phyloP scores from a whole-genome alignment of 495 filamentous ascomycete genomes.

The Symbiotaphrina buchneri region DNA sequence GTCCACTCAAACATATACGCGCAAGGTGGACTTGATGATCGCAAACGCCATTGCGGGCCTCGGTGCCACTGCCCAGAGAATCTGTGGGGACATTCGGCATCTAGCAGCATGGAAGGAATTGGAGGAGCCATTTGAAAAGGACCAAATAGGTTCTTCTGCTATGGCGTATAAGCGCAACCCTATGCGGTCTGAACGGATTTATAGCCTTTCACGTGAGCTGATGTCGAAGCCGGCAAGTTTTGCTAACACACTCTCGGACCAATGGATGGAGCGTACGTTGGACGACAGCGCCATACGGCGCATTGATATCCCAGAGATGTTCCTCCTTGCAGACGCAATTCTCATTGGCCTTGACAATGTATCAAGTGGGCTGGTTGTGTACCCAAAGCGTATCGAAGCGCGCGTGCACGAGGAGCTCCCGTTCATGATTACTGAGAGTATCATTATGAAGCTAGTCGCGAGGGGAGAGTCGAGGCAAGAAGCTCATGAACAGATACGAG shows the following conservation, averaged over 20 bases:
- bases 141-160: slow-evolving; percentile 37
- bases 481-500: slow-evolving; percentile 78
- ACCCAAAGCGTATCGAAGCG: slow-evolving; percentile 51
- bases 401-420: slow-evolving; percentile 61
- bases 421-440: slow-evolving; percentile 53
- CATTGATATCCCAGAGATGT: slow-evolving; percentile 58
- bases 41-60: slow-evolving; percentile 63
- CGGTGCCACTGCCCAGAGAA: slow-evolving; percentile 52
- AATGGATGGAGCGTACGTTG: slow-evolving; percentile 53
- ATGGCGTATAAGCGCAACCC: slow-evolving; percentile 83
- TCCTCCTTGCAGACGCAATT: slow-evolving; percentile 65
- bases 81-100: slow-evolving; percentile 55
- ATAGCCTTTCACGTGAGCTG: slow-evolving; percentile 49
- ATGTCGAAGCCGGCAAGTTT: slow-evolving; percentile 41
- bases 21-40: slow-evolving; percentile 69
- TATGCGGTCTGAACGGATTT: slow-evolving; percentile 76
- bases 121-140: slow-evolving; percentile 80
- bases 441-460: slow-evolving; percentile 65
- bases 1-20: slow-evolving; percentile 57
- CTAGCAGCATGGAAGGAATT: slow-evolving; percentile 63
- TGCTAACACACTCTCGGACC: slow-evolving; percentile 53
- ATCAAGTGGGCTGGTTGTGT: slow-evolving; percentile 61
- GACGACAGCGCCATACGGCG: slow-evolving; percentile 43
- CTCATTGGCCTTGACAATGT: slow-evolving; percentile 69
- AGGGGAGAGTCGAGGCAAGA: slow-evolving; percentile 66